A percentile compares a stretch with the other conserved stretches of the same genome.
Conservation (phyloP, 768 basidiomycete genomes). For the Leucocoprinus birnbaumii region DNA sequence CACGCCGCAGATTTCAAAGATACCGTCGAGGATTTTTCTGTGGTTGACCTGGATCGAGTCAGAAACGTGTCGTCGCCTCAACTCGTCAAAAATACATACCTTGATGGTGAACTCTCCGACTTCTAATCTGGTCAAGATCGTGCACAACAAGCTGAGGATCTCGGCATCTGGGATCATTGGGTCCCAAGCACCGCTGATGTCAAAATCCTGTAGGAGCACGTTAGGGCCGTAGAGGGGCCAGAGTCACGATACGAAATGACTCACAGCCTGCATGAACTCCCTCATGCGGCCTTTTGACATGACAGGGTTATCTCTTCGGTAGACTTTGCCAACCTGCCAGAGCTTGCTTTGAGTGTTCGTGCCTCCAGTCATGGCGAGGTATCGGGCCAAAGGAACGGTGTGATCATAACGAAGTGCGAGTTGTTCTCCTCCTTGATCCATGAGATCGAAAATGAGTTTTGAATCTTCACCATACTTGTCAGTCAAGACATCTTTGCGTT, state of each 20-base stretch:
- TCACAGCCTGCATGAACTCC: constrained; percentile 95
- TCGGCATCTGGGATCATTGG: constrained; percentile 98
- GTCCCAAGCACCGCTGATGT: constrained; percentile 91
- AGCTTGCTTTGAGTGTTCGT: constrained; percentile 73
- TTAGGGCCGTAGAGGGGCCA: background rate
- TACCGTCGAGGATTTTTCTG: constrained; percentile 94
- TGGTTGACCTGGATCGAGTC: constrained; percentile 75
- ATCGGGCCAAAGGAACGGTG: constrained; percentile 94
- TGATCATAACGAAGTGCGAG: constrained; percentile 94
- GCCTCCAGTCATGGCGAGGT: constrained; percentile 94
- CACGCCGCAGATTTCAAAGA: constrained; percentile 96
- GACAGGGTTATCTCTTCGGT: constrained; percentile 92
- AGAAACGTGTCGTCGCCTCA: background rate
- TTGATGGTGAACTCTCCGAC: constrained; percentile 96
- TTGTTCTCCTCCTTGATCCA: constrained; percentile 97
- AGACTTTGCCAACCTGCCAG: constrained; percentile 99
- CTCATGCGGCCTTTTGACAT: constrained; percentile 99
- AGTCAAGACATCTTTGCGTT: constrained; percentile 92
- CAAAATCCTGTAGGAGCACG: constrained; percentile 72
- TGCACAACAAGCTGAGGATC: constrained; percentile 76
- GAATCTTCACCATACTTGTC: constrained; percentile 98
- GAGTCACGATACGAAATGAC: constrained; percentile 22
- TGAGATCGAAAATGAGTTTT: constrained; percentile 96
- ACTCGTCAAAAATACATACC: constrained; percentile 31
- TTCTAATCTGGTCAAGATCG: constrained; percentile 77